Conservation (phyloP, 805 yeast genomes). For the Hanseniaspora occidentalis region DNA sequence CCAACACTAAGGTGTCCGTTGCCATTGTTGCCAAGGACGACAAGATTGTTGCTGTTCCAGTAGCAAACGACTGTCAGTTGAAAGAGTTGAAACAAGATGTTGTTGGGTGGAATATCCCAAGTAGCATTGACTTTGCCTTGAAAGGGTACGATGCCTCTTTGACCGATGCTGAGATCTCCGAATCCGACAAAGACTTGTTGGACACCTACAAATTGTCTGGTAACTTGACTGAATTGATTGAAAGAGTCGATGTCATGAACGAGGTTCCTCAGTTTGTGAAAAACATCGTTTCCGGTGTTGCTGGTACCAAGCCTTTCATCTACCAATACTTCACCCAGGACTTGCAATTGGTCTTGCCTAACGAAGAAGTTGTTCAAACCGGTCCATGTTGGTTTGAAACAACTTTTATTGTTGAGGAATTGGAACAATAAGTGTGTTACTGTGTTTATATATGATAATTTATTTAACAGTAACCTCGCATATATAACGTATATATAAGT, state of each 20-base stretch:
- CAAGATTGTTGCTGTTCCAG: constrained; percentile 52
- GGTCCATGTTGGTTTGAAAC: constrained; percentile 8
- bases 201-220: constrained; percentile 47
- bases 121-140: constrained; percentile 44
- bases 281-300: constrained; percentile 84
- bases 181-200: constrained; percentile 17
- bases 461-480: too few relatives aligned
- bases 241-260: constrained; percentile 94
- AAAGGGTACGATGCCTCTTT: constrained; percentile 32
- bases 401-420: constrained; percentile 7
- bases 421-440: not conserved
- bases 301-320: constrained; percentile 93
- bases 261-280: constrained; percentile 93
- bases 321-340: constrained; percentile 71
- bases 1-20: constrained; percentile 62
- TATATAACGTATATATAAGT: not conserved
- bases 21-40: constrained; percentile 61
- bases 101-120: constrained; percentile 84
- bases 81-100: constrained; percentile 47
- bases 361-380: constrained; percentile 8
- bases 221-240: constrained; percentile 48
- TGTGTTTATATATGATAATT: too few relatives aligned
- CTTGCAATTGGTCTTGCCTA: constrained; percentile 12
- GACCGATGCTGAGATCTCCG: constrained; percentile 25
- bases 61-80: constrained; percentile 55